A percentile compares a stretch with the other conserved stretches of the same genome.
Conservation (phyloP, 345 rosid genomes). For the Reutealis trisperma region DNA sequence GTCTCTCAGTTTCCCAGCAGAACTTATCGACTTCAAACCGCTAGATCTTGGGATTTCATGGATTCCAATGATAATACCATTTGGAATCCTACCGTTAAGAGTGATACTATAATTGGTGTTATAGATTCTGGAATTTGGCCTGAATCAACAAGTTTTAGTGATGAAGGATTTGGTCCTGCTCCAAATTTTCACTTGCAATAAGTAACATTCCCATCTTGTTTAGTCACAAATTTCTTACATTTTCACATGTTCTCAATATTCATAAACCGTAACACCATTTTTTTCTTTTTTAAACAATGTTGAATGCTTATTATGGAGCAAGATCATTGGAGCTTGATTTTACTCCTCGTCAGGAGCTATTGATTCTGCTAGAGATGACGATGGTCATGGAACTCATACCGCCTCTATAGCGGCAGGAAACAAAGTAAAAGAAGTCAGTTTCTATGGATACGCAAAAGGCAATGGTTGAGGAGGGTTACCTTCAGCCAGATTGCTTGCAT, state of each 20-base stretch:
- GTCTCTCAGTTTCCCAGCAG: constrained; percentile 50
- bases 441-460: constrained; percentile 50
- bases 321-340: constrained; percentile 48
- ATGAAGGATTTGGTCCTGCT: constrained; percentile 48
- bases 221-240: neutral
- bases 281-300: neutral
- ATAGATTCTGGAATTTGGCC: constrained; percentile 47
- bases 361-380: constrained; percentile 23
- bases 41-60: constrained; percentile 62
- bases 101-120: constrained; percentile 40
- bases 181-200: constrained; percentile 16
- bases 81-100: constrained; percentile 12
- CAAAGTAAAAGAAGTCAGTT: constrained; percentile 32
- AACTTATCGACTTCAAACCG: constrained; percentile 38
- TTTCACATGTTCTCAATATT: too few species aligned
- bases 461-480: constrained; percentile 63
- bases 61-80: constrained; percentile 28
- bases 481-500: constrained; percentile 54
- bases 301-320: constrained; percentile 15
- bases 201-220: neutral
- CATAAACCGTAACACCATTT: too few species aligned
- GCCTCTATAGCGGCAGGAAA: constrained; percentile 70
- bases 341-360: neutral
- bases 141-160: constrained; percentile 43
- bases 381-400: constrained; percentile 53